Evolutionary conservation across 1,139 yeast genomes (phyloP).

Genomic region (Debaryomyces singareniensis): DNA sequence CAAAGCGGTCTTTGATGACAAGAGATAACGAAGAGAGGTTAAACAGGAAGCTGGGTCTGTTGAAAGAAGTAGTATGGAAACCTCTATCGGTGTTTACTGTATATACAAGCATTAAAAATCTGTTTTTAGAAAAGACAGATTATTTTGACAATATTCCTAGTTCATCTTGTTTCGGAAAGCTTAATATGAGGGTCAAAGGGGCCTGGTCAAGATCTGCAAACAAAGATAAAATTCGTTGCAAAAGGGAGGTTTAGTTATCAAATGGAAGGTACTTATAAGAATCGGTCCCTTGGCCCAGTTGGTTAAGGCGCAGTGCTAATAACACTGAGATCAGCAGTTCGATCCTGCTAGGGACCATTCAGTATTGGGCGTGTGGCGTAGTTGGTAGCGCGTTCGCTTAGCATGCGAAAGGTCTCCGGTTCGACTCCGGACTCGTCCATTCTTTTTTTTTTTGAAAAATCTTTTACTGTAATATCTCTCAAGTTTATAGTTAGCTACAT

Average conservation of each 20-base stretch:
- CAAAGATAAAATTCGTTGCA: conserved; percentile 3
- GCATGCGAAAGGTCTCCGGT: conserved; percentile 90
- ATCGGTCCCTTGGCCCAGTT: conserved; percentile 80
- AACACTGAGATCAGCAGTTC: conserved; percentile 81
- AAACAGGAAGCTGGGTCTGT: not conserved
- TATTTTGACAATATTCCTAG: conserved; percentile 20
- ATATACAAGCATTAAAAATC: conserved; percentile 25
- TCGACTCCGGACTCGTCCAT: conserved; percentile 88
- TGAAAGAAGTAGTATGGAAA: conserved; percentile 22
- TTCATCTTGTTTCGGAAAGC: conserved; percentile 32
- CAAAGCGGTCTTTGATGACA: conserved; percentile 1
- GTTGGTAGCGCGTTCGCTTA: conserved; percentile 91
- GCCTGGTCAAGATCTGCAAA: conserved; percentile 28
- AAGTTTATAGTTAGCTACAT: too few relatives aligned
- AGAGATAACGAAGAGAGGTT: not conserved
- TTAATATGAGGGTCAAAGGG: conserved; percentile 31
- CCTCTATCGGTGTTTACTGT: conserved; percentile 33
- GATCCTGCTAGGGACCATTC: conserved; percentile 79
- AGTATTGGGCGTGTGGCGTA: conserved; percentile 76
- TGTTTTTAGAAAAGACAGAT: conserved; percentile 16
- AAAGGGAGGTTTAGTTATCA: not conserved
- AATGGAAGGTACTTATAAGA: not conserved
- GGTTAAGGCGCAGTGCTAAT: conserved; percentile 91
- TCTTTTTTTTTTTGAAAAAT: conserved; percentile 11
- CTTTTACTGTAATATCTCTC: too few relatives aligned